Evolutionary conservation across 1,139 yeast species (phyloP).

Genomic region (Taphrina betulina): DNA sequence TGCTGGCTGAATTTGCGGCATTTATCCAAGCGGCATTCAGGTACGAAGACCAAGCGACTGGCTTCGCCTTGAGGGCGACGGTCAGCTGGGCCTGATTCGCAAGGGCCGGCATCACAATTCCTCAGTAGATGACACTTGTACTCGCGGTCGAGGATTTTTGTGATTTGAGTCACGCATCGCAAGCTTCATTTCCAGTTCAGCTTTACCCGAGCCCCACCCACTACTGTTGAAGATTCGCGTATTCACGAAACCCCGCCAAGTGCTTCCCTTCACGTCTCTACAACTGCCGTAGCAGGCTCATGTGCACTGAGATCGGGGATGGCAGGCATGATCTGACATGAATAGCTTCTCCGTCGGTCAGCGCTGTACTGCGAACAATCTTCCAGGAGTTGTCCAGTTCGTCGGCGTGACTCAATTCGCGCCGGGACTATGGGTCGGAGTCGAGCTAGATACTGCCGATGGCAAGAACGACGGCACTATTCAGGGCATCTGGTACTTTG

Average conservation of each 20-base stretch:
- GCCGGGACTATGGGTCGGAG: constrained; percentile 63
- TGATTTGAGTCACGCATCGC: too few relatives aligned
- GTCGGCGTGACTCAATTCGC: constrained; percentile 38
- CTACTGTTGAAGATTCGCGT: too few relatives aligned
- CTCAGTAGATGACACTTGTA: not conserved
- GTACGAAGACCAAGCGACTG: constrained; percentile 24
- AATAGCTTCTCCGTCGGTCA: constrained; percentile 2
- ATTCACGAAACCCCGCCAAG: too few relatives aligned
- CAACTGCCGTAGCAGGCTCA: not conserved
- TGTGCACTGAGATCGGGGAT: too few relatives aligned
- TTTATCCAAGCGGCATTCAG: constrained; percentile 19
- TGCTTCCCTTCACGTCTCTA: not conserved
- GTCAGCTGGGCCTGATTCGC: constrained; percentile 23
- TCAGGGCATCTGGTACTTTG: constrained; percentile 62
- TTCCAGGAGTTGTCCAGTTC: constrained; percentile 37
- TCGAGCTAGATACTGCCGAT: constrained; percentile 57
- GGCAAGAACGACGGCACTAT: constrained; percentile 84
- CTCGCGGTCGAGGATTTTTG: too few relatives aligned
- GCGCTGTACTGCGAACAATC: constrained; percentile 23
- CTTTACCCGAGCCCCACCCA: too few relatives aligned
- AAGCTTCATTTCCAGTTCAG: too few relatives aligned
- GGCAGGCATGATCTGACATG: too few relatives aligned
- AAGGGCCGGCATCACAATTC: not conserved
- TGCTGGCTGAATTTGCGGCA: not conserved
- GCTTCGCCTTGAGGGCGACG: constrained; percentile 24